Evolutionary conservation across 164 flowering plant species (phyloP).

Genomic region (Amborella trichopoda): DNA sequence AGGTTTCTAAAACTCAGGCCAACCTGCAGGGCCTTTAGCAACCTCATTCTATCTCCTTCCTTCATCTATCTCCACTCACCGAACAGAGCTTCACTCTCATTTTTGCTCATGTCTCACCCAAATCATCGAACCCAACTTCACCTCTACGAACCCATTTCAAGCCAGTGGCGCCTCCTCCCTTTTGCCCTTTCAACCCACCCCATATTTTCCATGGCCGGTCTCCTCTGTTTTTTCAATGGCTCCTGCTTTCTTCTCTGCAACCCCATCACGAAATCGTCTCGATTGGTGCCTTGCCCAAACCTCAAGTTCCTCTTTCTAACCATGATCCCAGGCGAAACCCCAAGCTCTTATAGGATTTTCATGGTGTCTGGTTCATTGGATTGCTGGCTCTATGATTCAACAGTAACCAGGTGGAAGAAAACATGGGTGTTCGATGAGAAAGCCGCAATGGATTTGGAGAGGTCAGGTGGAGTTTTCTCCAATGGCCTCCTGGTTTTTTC

Average conservation of each 20-base stretch:
- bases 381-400: slow-evolving; percentile 47
- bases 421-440: slow-evolving; percentile 17
- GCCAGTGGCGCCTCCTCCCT: slow-evolving; percentile 43
- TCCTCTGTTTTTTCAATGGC: slow-evolving; percentile 48
- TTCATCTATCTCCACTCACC: slow-evolving; percentile 27
- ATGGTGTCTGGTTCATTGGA: slow-evolving; percentile 2
- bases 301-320: no score
- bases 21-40: slow-evolving; percentile 53
- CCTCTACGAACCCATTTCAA: slow-evolving; percentile 28
- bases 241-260: slow-evolving; percentile 45
- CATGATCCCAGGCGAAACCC: slow-evolving; percentile 12
- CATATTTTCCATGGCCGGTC: slow-evolving; percentile 44
- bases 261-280: slow-evolving; percentile 27
- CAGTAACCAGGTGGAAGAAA: slow-evolving; percentile 21
- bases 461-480: slow-evolving; percentile 34
- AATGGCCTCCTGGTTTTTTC: slow-evolving; percentile 37
- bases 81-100: slow-evolving; percentile 18
- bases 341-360: slow-evolving; percentile 12
- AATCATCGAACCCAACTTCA: slow-evolving; percentile 22
- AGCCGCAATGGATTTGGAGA: slow-evolving; percentile 12
- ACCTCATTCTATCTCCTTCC: slow-evolving; percentile 41
- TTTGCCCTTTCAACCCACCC: slow-evolving; percentile 21
- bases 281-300: no score
- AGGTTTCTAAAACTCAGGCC: slow-evolving; percentile 35
- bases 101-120: slow-evolving; percentile 56